Evolutionary conservation across 257 asterid species (phyloP).

Genomic region (Nicotiana obtusifolia): DNA sequence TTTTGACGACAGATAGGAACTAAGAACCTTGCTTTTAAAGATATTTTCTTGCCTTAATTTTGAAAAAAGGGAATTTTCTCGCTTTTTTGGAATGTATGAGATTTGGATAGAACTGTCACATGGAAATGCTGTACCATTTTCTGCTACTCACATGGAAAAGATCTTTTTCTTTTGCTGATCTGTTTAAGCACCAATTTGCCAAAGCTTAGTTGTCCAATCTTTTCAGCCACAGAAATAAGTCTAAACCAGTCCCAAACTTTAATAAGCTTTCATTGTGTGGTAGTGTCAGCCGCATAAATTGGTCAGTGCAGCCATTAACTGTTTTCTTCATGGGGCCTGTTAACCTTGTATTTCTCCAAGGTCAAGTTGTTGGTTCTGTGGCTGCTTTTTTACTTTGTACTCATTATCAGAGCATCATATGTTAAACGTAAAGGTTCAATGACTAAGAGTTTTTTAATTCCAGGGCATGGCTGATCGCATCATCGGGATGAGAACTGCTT

Average conservation of each 20-base stretch:
- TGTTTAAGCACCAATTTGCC: background rate
- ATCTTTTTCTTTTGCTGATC: background rate
- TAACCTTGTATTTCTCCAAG: background rate
- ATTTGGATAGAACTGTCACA: background rate
- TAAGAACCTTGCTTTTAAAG: background rate
- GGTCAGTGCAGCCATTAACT: background rate
- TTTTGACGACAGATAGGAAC: background rate
- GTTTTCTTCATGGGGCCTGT: background rate
- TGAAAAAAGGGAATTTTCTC: background rate
- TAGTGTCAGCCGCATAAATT: background rate
- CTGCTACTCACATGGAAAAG: background rate
- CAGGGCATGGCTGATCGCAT: constrained; percentile 99
- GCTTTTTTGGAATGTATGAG: too few relatives aligned
- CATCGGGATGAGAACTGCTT: constrained; percentile 82
- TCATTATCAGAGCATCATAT: background rate
- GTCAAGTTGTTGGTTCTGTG: background rate
- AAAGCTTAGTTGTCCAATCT: background rate
- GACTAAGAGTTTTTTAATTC: background rate
- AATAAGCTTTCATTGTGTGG: background rate
- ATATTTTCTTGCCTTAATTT: background rate
- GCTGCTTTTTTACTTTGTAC: background rate
- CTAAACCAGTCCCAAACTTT: background rate
- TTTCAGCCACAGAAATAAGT: background rate
- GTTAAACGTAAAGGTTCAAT: background rate
- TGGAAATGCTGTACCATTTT: background rate